Evolutionary conservation across 1,139 yeast genomes (phyloP).

Genomic region (Arxiozyma telluris): DNA sequence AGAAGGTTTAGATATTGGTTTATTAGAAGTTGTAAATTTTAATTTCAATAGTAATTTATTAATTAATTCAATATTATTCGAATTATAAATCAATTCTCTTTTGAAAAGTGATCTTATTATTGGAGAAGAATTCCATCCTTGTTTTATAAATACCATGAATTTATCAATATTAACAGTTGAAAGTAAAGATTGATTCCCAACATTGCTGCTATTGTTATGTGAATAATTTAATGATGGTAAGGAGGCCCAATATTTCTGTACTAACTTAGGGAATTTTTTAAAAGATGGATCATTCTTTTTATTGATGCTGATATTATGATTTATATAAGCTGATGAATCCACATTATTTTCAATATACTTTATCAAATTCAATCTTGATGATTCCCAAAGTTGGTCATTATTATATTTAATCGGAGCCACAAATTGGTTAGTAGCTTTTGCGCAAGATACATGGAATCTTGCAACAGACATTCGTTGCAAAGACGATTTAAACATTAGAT

Average conservation of each 20-base stretch:
- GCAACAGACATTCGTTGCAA: neutral
- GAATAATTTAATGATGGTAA: neutral
- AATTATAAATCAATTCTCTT: conserved; percentile 15
- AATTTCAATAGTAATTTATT: neutral
- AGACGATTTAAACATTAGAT: neutral
- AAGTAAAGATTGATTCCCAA: neutral
- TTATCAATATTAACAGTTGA: neutral
- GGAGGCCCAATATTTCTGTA: neutral
- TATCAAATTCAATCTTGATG: neutral
- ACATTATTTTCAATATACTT: neutral
- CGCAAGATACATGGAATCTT: neutral
- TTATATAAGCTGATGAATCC: neutral
- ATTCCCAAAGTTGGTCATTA: neutral
- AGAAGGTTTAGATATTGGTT: neutral
- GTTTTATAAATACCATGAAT: neutral
- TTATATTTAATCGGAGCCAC: neutral
- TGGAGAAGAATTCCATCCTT: neutral
- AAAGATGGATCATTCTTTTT: neutral
- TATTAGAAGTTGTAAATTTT: neutral
- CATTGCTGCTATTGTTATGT: neutral
- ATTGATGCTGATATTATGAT: neutral
- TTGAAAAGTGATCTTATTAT: conserved; percentile 9
- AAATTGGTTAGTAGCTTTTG: neutral
- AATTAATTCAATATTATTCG: conserved; percentile 2
- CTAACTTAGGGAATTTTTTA: neutral